Base-by-base conservation (phyloP, 192 early-diverging fungal species). In the Neocallimastix lanati region DNA sequence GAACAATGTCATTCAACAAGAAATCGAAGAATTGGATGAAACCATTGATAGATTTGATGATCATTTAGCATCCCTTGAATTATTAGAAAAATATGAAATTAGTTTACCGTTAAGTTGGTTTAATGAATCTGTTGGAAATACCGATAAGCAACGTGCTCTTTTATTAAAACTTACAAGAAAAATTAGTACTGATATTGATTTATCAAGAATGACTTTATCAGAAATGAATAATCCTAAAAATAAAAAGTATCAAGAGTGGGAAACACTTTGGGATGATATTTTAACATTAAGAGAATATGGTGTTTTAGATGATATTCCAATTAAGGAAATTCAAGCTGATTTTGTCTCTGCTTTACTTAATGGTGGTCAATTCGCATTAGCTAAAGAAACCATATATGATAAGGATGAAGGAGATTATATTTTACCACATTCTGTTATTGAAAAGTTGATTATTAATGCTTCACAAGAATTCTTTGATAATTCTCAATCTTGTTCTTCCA, bases 391-490 rank as follows among this genome's bases (percentile, higher is more conserved):
- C 0, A 67, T 67, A 86, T n/a, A 29, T 91, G 18, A 82, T 89
- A 40, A 87, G 85, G 9, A 80, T 82, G 9, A 82, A 85, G 29
- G 29, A 82, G 78, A 80, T 83, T 30, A 81, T 81, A 67, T 78
- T 84, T 50, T 77, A 80, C 85, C 38, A n/a, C 77, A 85, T 1
- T 84, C 86, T 9, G 80, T 82, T 2, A 86, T 86, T 14, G 90
- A 94, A 78, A 84, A 88, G 77, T 80, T 94, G 27, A 86, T 93
- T 12, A 86, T 94, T 77, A 89, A 93, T 79, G 87, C 90, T 29
- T 89, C 90, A 13, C 82, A 84, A 79, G 93, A 94, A 80, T 91
- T 92, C 80, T 92, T 85, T 83, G 92, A 92, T 78, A 94, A 94
- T 78, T 87, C 93, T 25, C 85, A 88, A n/a, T 85, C 84, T 25